Conservation (phyloP, 1,139 yeast species). For the Hansenula lynferdii region DNA sequence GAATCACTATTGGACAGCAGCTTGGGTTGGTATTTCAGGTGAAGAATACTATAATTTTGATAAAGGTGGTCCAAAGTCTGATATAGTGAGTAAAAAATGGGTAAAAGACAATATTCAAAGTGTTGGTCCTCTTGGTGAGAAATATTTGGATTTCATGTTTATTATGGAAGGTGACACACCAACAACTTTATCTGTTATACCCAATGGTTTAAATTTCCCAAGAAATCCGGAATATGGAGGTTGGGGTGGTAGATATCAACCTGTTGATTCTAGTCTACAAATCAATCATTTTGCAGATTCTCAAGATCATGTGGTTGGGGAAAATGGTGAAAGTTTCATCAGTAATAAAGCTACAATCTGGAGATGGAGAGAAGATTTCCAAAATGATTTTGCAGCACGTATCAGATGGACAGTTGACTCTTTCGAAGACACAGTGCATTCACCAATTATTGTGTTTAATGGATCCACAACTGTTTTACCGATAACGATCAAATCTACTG, state of each 20-base stretch:
- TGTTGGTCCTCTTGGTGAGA: constrained; percentile 24
- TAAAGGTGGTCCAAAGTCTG: constrained; percentile 23
- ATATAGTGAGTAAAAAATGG: constrained; percentile 23
- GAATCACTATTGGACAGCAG: constrained; percentile 20
- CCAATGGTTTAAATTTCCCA: constrained; percentile 26
- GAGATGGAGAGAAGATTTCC: constrained; percentile 28
- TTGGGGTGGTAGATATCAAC: constrained; percentile 27
- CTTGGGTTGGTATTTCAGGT: constrained; percentile 26
- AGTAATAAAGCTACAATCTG: constrained; percentile 25
- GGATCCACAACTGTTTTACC: constrained; percentile 12
- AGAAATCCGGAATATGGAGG: constrained; percentile 25
- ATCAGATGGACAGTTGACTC: constrained; percentile 26
- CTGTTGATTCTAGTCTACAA: constrained; percentile 17
- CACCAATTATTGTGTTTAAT: constrained; percentile 21
- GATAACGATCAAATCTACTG: not conserved
- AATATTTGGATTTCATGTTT: constrained; percentile 21
- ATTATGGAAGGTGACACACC: constrained; percentile 29
- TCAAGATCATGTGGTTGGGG: constrained; percentile 21
- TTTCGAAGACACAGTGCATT: constrained; percentile 20
- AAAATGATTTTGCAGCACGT: constrained; percentile 25
- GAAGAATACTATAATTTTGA: constrained; percentile 20
- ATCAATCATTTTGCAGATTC: constrained; percentile 22
- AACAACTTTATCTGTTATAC: constrained; percentile 22
- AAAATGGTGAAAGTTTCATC: constrained; percentile 13
- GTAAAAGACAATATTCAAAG: constrained; percentile 17